Base-by-base conservation (phyloP, 2,329 filamentous ascomycete species). In the Daldinia sp. region DNA sequence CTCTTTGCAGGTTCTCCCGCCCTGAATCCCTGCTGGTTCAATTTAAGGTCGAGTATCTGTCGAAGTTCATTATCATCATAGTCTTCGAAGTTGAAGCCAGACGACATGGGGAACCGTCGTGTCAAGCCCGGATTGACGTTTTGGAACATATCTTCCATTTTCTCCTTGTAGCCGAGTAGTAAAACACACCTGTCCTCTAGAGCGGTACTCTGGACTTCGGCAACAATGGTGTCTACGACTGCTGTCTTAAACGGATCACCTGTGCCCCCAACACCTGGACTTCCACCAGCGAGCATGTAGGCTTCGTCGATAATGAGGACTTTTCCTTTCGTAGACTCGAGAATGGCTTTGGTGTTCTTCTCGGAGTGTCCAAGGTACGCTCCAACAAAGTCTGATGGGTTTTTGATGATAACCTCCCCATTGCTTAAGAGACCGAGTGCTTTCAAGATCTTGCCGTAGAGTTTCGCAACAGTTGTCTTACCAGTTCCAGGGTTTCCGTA, bases 301-400 rank as follows among this genome's bases (percentile, higher is more conserved):
- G 92, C 92, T 75, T 96, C 92, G 68, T 95, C 92, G 2, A 95
- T 93, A 13, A 95, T 87, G 0, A 95, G 84, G 0, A 94, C 91
- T 70, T 94, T 95, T 0, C 93, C 92, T 0, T 85, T 70, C 0
- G 90, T 89, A 0, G 88, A 81, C 0, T 86, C 87, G 0, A 95
- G 82, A 6, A 94, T 93, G 0, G 82, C 89, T 71, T 93, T 94
- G 0, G 92, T 94, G 37, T 89, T 88, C 1, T 85, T 82, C 76
- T 95, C 92, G 0, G 92, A 94, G 1, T 85, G 81, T 0, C 92
- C 92, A 0, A 95, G 68, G 0, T 75, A 82, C 7, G 78, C 79
- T 0, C 91, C 91, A 0, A 94, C 81, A 73, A 95, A 94, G 72
- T 95, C 92, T 0, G 91, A 80, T 0, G 92, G 92, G 44, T 89